Evolutionary conservation across 1,284 basidiomycete species (phyloP), one percentile per base, ranked within the genome.

Genomic region (Apiotrichum gracile): DNA sequence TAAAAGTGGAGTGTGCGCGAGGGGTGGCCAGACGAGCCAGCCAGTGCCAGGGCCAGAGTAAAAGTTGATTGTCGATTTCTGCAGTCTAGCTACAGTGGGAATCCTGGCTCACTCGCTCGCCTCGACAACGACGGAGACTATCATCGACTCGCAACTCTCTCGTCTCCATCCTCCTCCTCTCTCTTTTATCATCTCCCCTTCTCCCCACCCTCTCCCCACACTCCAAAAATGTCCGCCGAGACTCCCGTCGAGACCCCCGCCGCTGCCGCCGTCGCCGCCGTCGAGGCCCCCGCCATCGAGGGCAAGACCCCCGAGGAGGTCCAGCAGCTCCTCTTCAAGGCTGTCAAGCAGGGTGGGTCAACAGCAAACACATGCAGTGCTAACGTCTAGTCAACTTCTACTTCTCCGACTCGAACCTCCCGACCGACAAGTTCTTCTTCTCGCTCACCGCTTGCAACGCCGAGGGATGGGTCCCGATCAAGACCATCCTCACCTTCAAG

Each of bases 361-460:
- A 31, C 12, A 21, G 10, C 35, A 19, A 19, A 7, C 17, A 29
- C 6, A 29, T 19, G 26, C 8, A 25, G 14, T 25, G 13, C 10
- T 14, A 22, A 37, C n/a, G 10, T 27, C 59, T n/a, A 96, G 93
- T 97, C 68, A 90, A 94, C 74, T 98, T 97, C 76, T 98, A 98
- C 80, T 93, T 98, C 76, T 88, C 88, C 48, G 91, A 96, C 76
- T 84, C 91, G 29, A 98, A 98, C 77, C 82, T 98, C 46, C 94
- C 96, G 14, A 93, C 85, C 66, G 96, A 97, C 83, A 92, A 88
- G 85, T 97, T 96, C 80, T 91, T 97, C 85, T 97, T 91, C 87
- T 84, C 86, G 12, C 76, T 93, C 47, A 85, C 91, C 69, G 83
- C 83, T 31, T 76, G 74, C 60, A 85, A 84, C 65, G 76, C 80